phyloP scores from a whole-genome alignment of 2,329 filamentous ascomycete genomes.

The Talaromyces sp. region DNA sequence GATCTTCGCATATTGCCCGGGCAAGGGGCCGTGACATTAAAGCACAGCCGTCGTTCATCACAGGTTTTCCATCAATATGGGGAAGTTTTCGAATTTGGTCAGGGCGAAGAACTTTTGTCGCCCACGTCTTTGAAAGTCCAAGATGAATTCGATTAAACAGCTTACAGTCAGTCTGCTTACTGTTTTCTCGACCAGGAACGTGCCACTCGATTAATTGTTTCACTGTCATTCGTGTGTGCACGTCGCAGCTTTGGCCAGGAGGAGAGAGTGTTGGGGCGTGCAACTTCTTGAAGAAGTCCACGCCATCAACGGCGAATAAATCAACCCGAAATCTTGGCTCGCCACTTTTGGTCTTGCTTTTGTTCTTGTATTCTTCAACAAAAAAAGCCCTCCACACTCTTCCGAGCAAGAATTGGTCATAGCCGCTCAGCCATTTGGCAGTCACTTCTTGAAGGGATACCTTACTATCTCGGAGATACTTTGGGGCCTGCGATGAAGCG shows the following conservation, averaged over 20 bases:
- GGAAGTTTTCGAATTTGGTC: conserved; percentile 30
- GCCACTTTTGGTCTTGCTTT: conserved; percentile 14
- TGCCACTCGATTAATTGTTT: conserved; percentile 42
- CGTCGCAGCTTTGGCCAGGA: conserved; percentile 18
- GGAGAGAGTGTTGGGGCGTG: conserved; percentile 15
- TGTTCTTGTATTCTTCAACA: conserved; percentile 32
- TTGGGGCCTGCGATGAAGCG: conserved; percentile 22
- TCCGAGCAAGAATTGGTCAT: conserved; percentile 34
- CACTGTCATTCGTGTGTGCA: conserved; percentile 31
- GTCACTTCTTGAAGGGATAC: conserved; percentile 28
- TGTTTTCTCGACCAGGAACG: conserved; percentile 31
- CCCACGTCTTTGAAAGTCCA: conserved; percentile 39
- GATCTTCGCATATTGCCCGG: conserved; percentile 37
- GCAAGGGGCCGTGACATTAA: conserved; percentile 49
- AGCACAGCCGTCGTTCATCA: conserved; percentile 51
- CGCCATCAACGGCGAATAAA: conserved; percentile 42
- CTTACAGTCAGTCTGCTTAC: conserved; percentile 35
- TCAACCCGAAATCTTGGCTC: conserved; percentile 25
- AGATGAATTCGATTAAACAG: conserved; percentile 39
- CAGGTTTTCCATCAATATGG: conserved; percentile 21
- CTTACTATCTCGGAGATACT: conserved; percentile 18
- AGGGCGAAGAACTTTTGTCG: conserved; percentile 31
- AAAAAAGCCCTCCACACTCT: conserved; percentile 41
- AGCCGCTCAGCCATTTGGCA: conserved; percentile 34
- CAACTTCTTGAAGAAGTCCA: conserved; percentile 26